A percentile compares a stretch with the other conserved stretches of the same genome.
phyloP scores from a whole-genome alignment of 371 early-diverging fungal species.

The Umbelopsis sp. region DNA sequence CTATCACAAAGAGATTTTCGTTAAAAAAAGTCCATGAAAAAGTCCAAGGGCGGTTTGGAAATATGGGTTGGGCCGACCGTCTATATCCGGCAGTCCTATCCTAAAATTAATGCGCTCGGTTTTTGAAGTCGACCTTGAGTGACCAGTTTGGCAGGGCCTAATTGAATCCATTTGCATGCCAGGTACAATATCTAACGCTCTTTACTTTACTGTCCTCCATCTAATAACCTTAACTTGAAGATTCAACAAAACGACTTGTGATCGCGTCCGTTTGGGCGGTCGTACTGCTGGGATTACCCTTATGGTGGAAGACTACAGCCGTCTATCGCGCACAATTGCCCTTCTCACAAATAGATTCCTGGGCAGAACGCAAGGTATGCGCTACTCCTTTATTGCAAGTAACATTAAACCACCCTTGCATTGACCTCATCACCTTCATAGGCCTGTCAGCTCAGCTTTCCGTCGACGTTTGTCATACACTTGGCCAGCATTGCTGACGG shows the following conservation, averaged over 20 bases:
- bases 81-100: no score
- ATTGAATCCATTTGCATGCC: neutral
- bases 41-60: no score
- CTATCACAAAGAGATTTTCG: no score
- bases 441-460: slow-evolving; percentile 21
- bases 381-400: no score
- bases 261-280: slow-evolving; percentile 64
- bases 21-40: no score
- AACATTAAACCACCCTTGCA: no score
- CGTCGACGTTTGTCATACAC: slow-evolving; percentile 19
- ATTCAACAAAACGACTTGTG: slow-evolving; percentile 41
- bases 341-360: slow-evolving; percentile 63
- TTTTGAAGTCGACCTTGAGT: no score
- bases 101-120: no score
- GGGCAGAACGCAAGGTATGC: slow-evolving; percentile 59
- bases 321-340: slow-evolving; percentile 90
- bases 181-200: neutral
- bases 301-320: slow-evolving; percentile 93
- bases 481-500: slow-evolving; percentile 15
- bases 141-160: neutral
- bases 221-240: neutral
- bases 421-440: neutral
- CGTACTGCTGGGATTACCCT: slow-evolving; percentile 76
- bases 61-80: no score
- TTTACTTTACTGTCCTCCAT: neutral